A percentile compares a stretch with the other conserved stretches of the same genome.
Evolutionary conservation across 176 grass and related monocot species (phyloP).

Genomic region (Elaeis guineensis): DNA sequence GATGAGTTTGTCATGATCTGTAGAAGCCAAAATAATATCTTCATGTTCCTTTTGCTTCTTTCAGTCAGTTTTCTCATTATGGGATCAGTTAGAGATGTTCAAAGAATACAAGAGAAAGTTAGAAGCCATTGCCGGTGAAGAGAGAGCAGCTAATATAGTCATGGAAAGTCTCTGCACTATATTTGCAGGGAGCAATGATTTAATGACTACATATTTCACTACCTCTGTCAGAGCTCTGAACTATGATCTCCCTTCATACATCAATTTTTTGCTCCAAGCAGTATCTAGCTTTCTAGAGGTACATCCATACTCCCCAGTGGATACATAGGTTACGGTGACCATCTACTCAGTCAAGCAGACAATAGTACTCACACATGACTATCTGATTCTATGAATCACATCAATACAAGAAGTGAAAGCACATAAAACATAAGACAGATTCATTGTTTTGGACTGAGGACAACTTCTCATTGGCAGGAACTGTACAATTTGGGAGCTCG

Average conservation of each 20-base stretch:
- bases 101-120: slow-evolving; percentile 41
- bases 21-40: no score
- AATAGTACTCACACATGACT: no score
- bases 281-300: slow-evolving; percentile 35
- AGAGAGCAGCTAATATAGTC: slow-evolving; percentile 13
- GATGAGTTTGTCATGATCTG: no score
- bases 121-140: slow-evolving; percentile 11
- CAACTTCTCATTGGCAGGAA: neutral
- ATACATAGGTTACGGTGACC: neutral
- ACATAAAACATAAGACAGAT: no score
- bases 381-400: no score
- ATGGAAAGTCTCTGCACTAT: slow-evolving; percentile 23
- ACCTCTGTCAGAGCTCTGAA: slow-evolving; percentile 13
- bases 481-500: slow-evolving; percentile 17
- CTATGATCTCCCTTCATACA: slow-evolving; percentile 30
- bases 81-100: slow-evolving; percentile 40
- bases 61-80: slow-evolving; percentile 34
- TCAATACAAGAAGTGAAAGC: no score
- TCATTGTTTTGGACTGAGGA: no score
- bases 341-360: neutral
- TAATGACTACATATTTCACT: slow-evolving; percentile 34
- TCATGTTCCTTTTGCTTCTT: neutral
- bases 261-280: slow-evolving; percentile 20
- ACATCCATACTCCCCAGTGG: neutral
- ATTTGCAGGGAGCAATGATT: slow-evolving; percentile 32